Evolutionary conservation across 192 early-diverging fungal genomes (phyloP).

Genomic region (Linnemannia zychae): DNA sequence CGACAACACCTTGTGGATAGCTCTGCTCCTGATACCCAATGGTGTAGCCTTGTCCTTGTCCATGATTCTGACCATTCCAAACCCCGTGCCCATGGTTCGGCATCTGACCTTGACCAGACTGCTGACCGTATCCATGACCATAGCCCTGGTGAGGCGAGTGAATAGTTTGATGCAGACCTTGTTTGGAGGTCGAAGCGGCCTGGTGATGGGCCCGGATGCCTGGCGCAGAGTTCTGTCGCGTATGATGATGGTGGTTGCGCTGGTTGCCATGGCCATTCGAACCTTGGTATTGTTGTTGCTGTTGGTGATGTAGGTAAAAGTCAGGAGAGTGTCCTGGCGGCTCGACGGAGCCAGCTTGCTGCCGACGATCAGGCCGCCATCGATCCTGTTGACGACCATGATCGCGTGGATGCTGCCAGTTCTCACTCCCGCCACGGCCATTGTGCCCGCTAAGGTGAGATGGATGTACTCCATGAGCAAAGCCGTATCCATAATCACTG

Average conservation of each 20-base stretch:
- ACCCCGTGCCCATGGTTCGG: background rate
- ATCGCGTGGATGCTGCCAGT: slow-evolving; percentile 22
- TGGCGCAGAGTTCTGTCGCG: slow-evolving; percentile 16
- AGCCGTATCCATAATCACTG: slow-evolving; percentile 1
- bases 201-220: background rate
- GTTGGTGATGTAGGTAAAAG: slow-evolving; percentile 4
- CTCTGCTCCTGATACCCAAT: background rate
- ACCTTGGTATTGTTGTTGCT: slow-evolving; percentile 10
- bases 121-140: background rate
- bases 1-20: background rate
- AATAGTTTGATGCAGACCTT: background rate
- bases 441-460: background rate
- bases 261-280: background rate
- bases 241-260: background rate
- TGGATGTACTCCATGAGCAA: background rate
- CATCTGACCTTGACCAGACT: background rate
- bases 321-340: slow-evolving; percentile 1
- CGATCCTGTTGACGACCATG: slow-evolving; percentile 11
- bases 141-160: background rate
- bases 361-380: background rate
- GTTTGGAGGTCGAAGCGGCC: background rate
- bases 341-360: background rate
- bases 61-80: background rate
- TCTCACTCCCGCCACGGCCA: slow-evolving; percentile 15
- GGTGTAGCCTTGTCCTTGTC: slow-evolving; percentile 1